A percentile compares a stretch with the other conserved stretches of the same genome.
phyloP scores from a whole-genome alignment of 345 rosid genomes.

The Sisymbrium altissimum region DNA sequence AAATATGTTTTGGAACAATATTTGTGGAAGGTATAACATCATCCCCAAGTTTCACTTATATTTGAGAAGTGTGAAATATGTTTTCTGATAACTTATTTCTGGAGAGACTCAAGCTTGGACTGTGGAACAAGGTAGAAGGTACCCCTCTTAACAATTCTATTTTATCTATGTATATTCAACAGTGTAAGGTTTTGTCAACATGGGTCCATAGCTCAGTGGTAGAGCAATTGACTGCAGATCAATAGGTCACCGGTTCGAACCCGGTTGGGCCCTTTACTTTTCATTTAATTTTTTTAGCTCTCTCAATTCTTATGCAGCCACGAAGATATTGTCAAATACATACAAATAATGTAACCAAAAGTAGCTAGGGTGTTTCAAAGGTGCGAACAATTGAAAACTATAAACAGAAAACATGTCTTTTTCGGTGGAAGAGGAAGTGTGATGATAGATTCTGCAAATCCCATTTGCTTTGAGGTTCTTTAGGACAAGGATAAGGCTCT shows the following conservation, averaged over 20 bases:
- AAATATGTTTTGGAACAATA: not conserved
- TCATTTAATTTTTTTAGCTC: no score
- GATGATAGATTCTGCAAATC: no score
- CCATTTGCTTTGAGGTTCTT: no score
- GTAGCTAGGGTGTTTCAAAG: no score
- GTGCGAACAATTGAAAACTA: no score
- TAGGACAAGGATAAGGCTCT: not conserved
- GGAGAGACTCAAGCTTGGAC: no score
- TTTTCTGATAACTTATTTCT: not conserved
- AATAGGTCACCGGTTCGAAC: slow-evolving; percentile 70
- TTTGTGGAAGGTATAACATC: not conserved
- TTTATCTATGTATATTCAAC: not conserved
- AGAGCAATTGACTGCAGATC: slow-evolving; percentile 92
- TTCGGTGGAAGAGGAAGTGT: no score
- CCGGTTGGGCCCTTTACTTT: slow-evolving; percentile 43
- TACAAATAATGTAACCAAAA: no score
- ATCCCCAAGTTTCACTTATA: not conserved
- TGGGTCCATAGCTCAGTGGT: slow-evolving; percentile 89
- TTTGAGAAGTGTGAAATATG: not conserved
- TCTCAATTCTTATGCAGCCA: no score
- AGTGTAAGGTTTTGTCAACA: not conserved
- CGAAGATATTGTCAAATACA: no score
- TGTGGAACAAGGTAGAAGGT: not conserved
- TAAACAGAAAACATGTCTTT: no score
- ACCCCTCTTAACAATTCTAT: not conserved